Percentiles rank a stretch among this genome's conserved stretches.
These are phyloP conservation scores for Hypholoma sublateritium DNA, from an alignment of 768 basidiomycete genomes.

Conservation along the genomic window DNA sequence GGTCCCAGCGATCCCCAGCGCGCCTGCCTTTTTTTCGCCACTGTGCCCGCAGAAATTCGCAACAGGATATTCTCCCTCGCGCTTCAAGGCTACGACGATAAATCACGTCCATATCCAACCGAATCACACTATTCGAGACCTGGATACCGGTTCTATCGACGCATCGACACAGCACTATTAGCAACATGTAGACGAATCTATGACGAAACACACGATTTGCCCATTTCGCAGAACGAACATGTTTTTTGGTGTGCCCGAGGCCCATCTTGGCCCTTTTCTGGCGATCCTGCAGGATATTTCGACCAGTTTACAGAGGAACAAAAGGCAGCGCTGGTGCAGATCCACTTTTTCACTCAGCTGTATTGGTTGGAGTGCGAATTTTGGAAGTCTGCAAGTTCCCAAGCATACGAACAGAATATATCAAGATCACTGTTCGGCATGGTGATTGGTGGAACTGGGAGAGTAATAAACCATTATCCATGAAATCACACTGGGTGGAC, in stretches of 20 bases:
- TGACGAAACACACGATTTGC: slow-evolving; percentile 9
- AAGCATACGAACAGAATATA: background rate
- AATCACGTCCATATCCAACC: slow-evolving; percentile 5
- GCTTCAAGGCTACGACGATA: slow-evolving; percentile 9
- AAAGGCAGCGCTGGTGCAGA: slow-evolving; percentile 1
- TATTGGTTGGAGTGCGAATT: slow-evolving; percentile 3
- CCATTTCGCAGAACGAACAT: slow-evolving; percentile 12
- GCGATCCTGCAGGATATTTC: background rate
- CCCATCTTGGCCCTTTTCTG: background rate
- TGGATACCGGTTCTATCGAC: slow-evolving; percentile 9
- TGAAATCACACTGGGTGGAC: background rate
- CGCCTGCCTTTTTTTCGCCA: slow-evolving; percentile 3
- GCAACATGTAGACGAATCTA: slow-evolving; percentile 12
- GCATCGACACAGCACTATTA: slow-evolving; percentile 7
- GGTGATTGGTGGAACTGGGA: slow-evolving; percentile 12
- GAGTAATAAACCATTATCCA: background rate
- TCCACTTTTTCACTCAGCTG: slow-evolving; percentile 8
- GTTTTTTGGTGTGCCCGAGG: slow-evolving; percentile 7
- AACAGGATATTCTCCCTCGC: slow-evolving; percentile 8
- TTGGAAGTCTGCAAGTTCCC: background rate
- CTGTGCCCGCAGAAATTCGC: slow-evolving; percentile 8
- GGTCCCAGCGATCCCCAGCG: slow-evolving; percentile 3
- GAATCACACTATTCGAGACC: slow-evolving; percentile 1
- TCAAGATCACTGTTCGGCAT: slow-evolving; percentile 13
- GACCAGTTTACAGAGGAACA: slow-evolving; percentile 7